A percentile compares a stretch with the other conserved stretches of the same genome.
phyloP scores from a whole-genome alignment of 495 filamentous ascomycete species.

The Neurospora sublineolata region DNA sequence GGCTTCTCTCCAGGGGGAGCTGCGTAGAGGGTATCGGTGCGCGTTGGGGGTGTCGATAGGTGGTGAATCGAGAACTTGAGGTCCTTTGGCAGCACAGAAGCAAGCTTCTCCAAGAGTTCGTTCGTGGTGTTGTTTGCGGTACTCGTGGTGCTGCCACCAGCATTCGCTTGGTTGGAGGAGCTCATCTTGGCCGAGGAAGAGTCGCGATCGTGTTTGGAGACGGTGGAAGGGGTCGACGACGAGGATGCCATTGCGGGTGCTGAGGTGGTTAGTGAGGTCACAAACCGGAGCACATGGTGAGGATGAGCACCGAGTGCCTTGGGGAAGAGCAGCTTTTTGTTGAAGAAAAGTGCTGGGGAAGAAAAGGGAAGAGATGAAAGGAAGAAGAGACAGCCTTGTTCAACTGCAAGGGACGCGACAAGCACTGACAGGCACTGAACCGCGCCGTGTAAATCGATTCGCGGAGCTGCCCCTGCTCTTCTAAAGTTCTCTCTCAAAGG shows the following conservation, averaged over 20 bases:
- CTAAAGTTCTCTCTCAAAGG: not conserved
- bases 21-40: constrained; percentile 63
- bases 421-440: not conserved
- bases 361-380: not conserved
- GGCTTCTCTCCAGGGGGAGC: constrained; percentile 57
- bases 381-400: not conserved
- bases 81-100: constrained; percentile 57
- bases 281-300: not conserved
- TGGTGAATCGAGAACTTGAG: constrained; percentile 68
- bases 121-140: not conserved
- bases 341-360: not conserved
- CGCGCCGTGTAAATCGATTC: not conserved
- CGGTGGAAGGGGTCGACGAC: not conserved
- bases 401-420: not conserved
- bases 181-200: not conserved
- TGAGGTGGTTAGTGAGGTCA: not conserved
- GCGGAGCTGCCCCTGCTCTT: not conserved
- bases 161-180: not conserved
- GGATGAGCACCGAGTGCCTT: not conserved
- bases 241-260: not conserved
- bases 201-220: not conserved
- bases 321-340: not conserved
- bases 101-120: constrained; percentile 41
- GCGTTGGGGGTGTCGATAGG: constrained; percentile 72
- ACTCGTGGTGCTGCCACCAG: constrained; percentile 1